Evolutionary conservation across 208 protist genomes (phyloP).

Genomic region (Trypanosoma congolense): DNA sequence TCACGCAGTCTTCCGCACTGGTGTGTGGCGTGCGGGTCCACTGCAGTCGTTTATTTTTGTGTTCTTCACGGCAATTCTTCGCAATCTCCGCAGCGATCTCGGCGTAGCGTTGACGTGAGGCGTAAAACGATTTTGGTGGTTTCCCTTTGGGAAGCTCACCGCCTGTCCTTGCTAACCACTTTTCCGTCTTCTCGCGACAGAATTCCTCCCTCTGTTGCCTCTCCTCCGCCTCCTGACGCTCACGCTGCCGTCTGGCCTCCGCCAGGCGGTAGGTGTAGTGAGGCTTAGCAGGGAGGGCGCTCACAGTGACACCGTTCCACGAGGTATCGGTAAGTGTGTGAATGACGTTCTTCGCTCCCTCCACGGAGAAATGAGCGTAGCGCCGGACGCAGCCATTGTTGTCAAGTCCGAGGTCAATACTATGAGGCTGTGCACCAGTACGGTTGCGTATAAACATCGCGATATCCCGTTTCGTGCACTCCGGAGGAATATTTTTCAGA

Average conservation of each 20-base stretch:
- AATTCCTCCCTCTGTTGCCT: conserved; percentile 27
- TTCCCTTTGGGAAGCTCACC: conserved; percentile 42
- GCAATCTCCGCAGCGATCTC: conserved; percentile 61
- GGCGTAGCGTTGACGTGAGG: conserved; percentile 46
- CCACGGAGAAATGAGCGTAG: conserved; percentile 84
- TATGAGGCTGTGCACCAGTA: conserved; percentile 71
- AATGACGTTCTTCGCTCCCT: conserved; percentile 77
- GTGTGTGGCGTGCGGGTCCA: neutral
- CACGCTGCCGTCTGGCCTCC: conserved; percentile 63
- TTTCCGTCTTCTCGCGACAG: conserved; percentile 25
- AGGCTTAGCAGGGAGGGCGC: conserved; percentile 42
- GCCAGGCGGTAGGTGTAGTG: conserved; percentile 73
- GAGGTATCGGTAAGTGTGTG: conserved; percentile 34
- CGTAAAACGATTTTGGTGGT: conserved; percentile 56
- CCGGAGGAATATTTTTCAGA: conserved; percentile 75
- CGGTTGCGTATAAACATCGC: conserved; percentile 75
- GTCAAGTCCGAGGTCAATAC: conserved; percentile 80
- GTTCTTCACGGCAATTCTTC: conserved; percentile 32
- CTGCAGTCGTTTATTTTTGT: conserved; percentile 7
- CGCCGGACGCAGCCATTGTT: conserved; percentile 42
- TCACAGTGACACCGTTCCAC: conserved; percentile 34
- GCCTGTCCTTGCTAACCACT: conserved; percentile 46
- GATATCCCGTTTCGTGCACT: conserved; percentile 80
- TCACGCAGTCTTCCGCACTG: conserved; percentile 8
- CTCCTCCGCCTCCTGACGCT: conserved; percentile 55